Evolutionary conservation across 1,284 basidiomycete species (phyloP), one percentile per base, ranked within the genome.

Genomic region (Exobasidium cylindrosporum): DNA sequence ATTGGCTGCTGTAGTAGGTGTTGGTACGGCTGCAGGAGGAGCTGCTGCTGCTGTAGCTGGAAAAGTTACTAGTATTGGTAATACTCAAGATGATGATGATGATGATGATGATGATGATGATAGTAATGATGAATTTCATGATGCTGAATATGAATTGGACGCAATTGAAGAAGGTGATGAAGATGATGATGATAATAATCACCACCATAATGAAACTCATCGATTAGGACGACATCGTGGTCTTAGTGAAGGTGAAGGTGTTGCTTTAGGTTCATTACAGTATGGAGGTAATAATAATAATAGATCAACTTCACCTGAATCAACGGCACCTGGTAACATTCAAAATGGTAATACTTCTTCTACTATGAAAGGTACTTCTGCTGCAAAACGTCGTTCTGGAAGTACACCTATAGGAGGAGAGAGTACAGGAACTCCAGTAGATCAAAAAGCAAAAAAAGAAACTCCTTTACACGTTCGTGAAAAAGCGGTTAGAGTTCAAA

Each of bases 401-500:
- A 57, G 54, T 21, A 29, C 23, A 1, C 62, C 63, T 13, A 31
- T 29, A 32, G 54, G 40, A 40, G 47, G 50, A 23, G 28, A 55
- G 28, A 61, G 58, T 10, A 59, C 52, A 29, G 40, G 44, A 1
- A 64, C 65, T 17, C 46, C 65, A 29, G 54, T 61, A 40, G 70
- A 74, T 32, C 43, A 58, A 14, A 74, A 70, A 52, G 67, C 68
- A 11, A 68, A 63, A 45, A 35, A 57, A 43, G 72, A 73, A 11
- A 57, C 60, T 23, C 63, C 71, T 1, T 55, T 61, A 26, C 54
- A 66, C 11, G 68, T 75, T 57, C 52, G 57, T 28, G 74, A 73
- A 59, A 77, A 77, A 60, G 67, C 76, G 1, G 77, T 67, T 0
- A 68, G 70, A 7, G 69, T 74, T 10, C 62, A 67, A 44, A 73